A percentile compares a stretch with the other conserved stretches of the same genome.
Evolutionary conservation across 176 grass and related monocot species (phyloP).

Genomic region (Oryza longistaminata): DNA sequence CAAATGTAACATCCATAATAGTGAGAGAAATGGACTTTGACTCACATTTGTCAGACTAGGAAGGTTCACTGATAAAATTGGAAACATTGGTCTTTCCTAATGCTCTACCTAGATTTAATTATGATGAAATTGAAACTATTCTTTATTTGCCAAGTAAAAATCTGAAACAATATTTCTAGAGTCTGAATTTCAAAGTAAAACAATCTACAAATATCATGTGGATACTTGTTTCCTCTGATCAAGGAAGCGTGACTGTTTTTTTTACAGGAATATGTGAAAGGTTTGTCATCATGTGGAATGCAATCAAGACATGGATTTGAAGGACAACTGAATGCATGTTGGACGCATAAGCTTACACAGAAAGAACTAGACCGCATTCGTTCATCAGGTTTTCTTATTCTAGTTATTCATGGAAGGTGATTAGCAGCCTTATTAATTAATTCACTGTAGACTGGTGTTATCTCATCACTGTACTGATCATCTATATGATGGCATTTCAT

Average conservation of each 20-base stretch:
- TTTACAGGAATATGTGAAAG: conserved; percentile 70
- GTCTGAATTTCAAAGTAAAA: neutral
- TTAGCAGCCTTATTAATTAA: neutral
- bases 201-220: neutral
- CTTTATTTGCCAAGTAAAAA: neutral
- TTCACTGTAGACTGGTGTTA: neutral
- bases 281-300: conserved; percentile 66
- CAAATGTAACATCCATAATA: no score
- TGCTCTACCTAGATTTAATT: neutral
- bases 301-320: conserved; percentile 75
- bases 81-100: neutral
- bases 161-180: neutral
- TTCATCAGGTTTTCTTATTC: conserved; percentile 61
- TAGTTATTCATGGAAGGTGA: conserved; percentile 81
- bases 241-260: neutral
- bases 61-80: neutral
- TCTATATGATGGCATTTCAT: neutral
- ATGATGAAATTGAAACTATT: neutral
- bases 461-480: neutral
- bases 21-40: neutral
- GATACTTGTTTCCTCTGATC: neutral
- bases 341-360: conserved; percentile 65
- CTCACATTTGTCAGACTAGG: neutral
- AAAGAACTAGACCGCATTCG: conserved; percentile 62
- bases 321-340: conserved; percentile 81